These are phyloP conservation scores for Peniophora sp. DNA, from an alignment of 1,284 basidiomycete species.

Conservation along the genomic window DNA sequence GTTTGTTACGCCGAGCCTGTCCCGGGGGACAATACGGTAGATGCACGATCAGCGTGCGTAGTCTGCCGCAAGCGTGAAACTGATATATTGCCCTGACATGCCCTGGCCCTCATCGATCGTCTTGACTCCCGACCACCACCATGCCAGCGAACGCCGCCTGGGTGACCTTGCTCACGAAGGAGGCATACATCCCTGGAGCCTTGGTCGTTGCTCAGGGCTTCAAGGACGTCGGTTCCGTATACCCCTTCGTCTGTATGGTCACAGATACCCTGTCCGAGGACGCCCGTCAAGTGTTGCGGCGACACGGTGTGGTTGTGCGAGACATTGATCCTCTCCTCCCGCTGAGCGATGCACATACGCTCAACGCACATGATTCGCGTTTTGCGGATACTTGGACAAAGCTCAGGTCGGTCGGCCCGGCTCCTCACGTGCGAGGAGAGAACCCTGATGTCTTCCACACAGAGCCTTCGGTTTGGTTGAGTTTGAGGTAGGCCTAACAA, in stretches of 20 bases:
- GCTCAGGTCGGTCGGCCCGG: slow-evolving; percentile 39
- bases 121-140: slow-evolving; percentile 3
- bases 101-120: slow-evolving; percentile 2
- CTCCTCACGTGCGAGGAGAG: not conserved
- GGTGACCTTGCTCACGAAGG: slow-evolving; percentile 60
- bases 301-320: slow-evolving; percentile 44
- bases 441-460: not conserved
- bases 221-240: slow-evolving; percentile 53
- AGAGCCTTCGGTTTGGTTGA: slow-evolving; percentile 68
- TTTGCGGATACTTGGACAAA: slow-evolving; percentile 92
- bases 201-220: slow-evolving; percentile 71
- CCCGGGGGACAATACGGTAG: too few relatives aligned
- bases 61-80: not conserved
- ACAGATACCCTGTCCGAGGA: slow-evolving; percentile 55
- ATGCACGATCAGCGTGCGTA: too few relatives aligned
- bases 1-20: too few relatives aligned
- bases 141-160: slow-evolving; percentile 38
- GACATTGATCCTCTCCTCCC: slow-evolving; percentile 62
- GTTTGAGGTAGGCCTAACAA: slow-evolving; percentile 53
- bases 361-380: slow-evolving; percentile 50
- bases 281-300: slow-evolving; percentile 45
- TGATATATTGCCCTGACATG: not conserved
- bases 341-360: slow-evolving; percentile 35
- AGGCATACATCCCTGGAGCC: slow-evolving; percentile 65
- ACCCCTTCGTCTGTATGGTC: slow-evolving; percentile 79